Base-by-base conservation (phyloP, 2,329 filamentous ascomycete genomes). In the Phyllosticta citriasiana region DNA sequence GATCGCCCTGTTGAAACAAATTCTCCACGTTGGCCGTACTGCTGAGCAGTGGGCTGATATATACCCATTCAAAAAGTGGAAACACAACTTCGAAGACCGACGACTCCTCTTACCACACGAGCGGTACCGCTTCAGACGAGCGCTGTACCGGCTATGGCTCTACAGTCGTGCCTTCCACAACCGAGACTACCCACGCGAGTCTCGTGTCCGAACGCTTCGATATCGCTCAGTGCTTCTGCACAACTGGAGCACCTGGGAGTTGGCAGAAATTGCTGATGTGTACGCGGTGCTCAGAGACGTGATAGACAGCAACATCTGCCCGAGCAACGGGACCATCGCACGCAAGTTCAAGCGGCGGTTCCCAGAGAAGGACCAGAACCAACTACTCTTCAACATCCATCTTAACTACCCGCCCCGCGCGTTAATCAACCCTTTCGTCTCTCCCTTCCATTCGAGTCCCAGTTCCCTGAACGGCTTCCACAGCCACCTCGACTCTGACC, bases 11-110 rank as follows among this genome's bases (percentile, higher is more conserved):
- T 73, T 86, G 47, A 75, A 78, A 63, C 82, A 85, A 65, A 74
- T 84, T 53, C 72, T 84, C 25, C 73, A 76, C 53, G 74, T 81
- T 19, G 84, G 84, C 52, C 74, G 76, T 14, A 74, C 84, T 1
- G 84, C 83, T 4, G 77, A 78, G 66, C 79, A 79, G 66, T 85
- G 82, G 79, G 80, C 81, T 66, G 75, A 77, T n/a, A 77, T 85
- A n/a, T 86, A 85, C 66, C 82, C 82, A 0, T 77, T 81, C 68
- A 84, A 84, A 71, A 84, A 84, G 69, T 86, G 84, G 84, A 84
- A 83, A 66, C 67, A 74, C 61, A 78, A 84, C 65, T 84, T 76
- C 64, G 79, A 80, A 61, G 74, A 79, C 61, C 79, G 84, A 9
- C 80, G 84, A 9, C 75, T 82, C 2, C 71, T 86, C 55, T 78